phyloP scores from a whole-genome alignment of 2,329 filamentous ascomycete genomes.

The Orbilia blumenaviensis region DNA sequence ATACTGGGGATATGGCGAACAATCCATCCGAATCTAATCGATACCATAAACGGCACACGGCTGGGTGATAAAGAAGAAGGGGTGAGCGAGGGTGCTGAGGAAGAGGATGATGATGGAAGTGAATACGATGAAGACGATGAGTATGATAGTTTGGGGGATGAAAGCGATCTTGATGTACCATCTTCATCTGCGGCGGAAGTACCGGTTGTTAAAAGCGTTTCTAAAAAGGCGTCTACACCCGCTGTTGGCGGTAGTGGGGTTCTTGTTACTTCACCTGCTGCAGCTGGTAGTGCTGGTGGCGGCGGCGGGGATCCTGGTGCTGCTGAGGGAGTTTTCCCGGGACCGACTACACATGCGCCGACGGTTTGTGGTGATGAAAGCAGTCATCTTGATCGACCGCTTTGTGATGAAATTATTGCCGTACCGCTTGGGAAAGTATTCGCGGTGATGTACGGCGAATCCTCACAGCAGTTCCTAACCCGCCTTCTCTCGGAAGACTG shows the following conservation, averaged over 20 bases:
- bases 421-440: constrained; percentile 94
- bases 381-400: constrained; percentile 76
- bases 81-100: constrained; percentile 73
- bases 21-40: constrained; percentile 84
- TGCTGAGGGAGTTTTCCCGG: constrained; percentile 77
- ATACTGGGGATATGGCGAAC: constrained; percentile 99
- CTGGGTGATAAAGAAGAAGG: constrained; percentile 74
- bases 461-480: constrained; percentile 80
- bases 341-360: constrained; percentile 79
- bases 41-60: constrained; percentile 74
- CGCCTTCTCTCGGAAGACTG: constrained; percentile 88
- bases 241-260: constrained; percentile 60
- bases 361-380: constrained; percentile 84
- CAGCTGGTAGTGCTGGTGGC: constrained; percentile 60
- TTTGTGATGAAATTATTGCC: constrained; percentile 85
- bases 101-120: constrained; percentile 71
- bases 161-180: constrained; percentile 67
- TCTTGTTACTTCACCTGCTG: constrained; percentile 59
- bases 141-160: constrained; percentile 66
- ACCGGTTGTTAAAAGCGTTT: constrained; percentile 65
- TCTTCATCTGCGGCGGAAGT: constrained; percentile 66
- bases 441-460: constrained; percentile 82
- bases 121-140: constrained; percentile 69
- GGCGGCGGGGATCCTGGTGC: constrained; percentile 58
- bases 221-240: constrained; percentile 75